Percentiles rank a stretch among this genome's conserved stretches.
Evolutionary conservation across 2,329 filamentous ascomycete species (phyloP).

Genomic region (Cladosporium sp.): DNA sequence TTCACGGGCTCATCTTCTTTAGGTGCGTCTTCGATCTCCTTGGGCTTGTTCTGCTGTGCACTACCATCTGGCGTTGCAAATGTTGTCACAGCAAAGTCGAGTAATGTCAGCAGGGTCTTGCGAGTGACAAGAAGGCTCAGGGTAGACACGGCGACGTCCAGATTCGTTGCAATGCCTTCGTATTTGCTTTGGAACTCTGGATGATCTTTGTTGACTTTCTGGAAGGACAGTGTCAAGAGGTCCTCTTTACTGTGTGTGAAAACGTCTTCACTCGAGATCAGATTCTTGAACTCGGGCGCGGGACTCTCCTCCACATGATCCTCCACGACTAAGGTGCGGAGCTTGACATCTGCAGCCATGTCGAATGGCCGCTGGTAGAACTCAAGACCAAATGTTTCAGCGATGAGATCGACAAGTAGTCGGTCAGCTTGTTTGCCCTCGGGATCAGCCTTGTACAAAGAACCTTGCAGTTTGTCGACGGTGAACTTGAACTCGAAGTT

Average conservation of each 20-base stretch:
- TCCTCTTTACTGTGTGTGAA: slow-evolving; percentile 68
- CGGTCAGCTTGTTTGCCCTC: slow-evolving; percentile 71
- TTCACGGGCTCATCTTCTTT: slow-evolving; percentile 32
- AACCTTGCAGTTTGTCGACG: slow-evolving; percentile 89
- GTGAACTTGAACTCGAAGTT: slow-evolving; percentile 97
- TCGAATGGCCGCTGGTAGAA: slow-evolving; percentile 87
- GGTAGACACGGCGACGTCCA: slow-evolving; percentile 86
- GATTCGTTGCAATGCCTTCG: slow-evolving; percentile 87
- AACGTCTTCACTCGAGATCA: slow-evolving; percentile 84
- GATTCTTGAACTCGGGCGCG: slow-evolving; percentile 87
- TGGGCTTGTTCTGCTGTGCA: slow-evolving; percentile 18
- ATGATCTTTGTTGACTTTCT: slow-evolving; percentile 82
- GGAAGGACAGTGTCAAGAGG: slow-evolving; percentile 82
- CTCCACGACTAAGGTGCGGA: slow-evolving; percentile 83
- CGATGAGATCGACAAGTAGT: slow-evolving; percentile 84
- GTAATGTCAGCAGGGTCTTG: slow-evolving; percentile 81
- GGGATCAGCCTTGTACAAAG: slow-evolving; percentile 80
- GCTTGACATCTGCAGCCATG: slow-evolving; percentile 85
- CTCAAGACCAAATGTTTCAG: slow-evolving; percentile 80
- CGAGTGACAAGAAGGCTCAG: slow-evolving; percentile 95
- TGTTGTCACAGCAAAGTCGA: slow-evolving; percentile 91
- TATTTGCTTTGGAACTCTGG: slow-evolving; percentile 91
- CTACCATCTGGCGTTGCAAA: slow-evolving; percentile 55
- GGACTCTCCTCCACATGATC: slow-evolving; percentile 90
- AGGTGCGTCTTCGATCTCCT: slow-evolving; percentile 23